These are phyloP conservation scores for Artemisia tridentata DNA, from an alignment of 129 eudicot species.

Conservation along the genomic window DNA sequence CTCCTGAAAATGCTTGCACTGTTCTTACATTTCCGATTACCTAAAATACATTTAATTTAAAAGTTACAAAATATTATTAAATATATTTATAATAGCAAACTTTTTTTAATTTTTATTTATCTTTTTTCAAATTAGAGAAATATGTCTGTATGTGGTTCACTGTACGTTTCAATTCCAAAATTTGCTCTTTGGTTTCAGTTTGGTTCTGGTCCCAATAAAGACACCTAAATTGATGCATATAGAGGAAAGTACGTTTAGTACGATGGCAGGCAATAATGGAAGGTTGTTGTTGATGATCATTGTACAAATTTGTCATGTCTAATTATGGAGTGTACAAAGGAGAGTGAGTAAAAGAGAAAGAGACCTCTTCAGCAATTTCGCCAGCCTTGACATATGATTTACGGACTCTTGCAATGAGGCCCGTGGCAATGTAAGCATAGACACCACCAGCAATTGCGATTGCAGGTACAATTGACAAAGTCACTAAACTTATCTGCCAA, in stretches of 20 bases:
- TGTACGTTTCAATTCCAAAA: no score
- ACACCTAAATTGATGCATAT: no score
- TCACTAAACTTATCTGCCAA: slow-evolving; percentile 95
- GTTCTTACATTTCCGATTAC: slow-evolving; percentile 95
- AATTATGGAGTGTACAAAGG: neutral
- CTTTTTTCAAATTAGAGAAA: no score
- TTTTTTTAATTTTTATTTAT: no score
- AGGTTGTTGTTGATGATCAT: neutral
- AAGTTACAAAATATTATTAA: neutral
- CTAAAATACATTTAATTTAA: slow-evolving; percentile 28
- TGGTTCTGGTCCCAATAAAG: no score
- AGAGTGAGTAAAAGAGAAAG: slow-evolving; percentile 5
- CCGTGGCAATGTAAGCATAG: slow-evolving; percentile 85
- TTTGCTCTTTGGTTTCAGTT: no score
- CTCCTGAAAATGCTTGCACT: slow-evolving; percentile 97
- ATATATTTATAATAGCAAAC: no score
- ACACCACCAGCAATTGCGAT: slow-evolving; percentile 97
- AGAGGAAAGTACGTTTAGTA: neutral
- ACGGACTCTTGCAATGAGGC: slow-evolving; percentile 80
- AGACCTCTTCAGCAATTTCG: slow-evolving; percentile 97
- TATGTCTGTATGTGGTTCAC: no score
- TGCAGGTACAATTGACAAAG: slow-evolving; percentile 91
- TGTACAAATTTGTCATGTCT: slow-evolving; percentile 6
- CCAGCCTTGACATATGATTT: slow-evolving; percentile 97
- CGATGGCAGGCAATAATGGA: neutral